Conservation (phyloP, 768 basidiomycete species). For the Tulasnella sp. region DNA sequence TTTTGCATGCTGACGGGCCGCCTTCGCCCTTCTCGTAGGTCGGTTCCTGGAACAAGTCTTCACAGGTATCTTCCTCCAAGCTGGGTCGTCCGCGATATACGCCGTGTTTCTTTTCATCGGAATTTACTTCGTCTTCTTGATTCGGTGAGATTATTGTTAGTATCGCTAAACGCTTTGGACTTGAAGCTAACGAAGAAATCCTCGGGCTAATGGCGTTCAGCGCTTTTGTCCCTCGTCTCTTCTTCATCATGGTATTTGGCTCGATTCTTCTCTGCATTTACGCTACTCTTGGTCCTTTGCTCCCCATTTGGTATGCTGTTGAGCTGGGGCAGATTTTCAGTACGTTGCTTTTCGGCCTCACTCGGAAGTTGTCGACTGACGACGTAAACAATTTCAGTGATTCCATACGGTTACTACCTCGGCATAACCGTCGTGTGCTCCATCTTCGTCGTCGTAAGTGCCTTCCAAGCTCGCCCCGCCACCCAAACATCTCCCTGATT, state of each 20-base stretch:
- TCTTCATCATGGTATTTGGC: constrained; percentile 25
- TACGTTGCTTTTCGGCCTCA: neutral
- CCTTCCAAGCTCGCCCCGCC: neutral
- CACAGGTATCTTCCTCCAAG: constrained; percentile 20
- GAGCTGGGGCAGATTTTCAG: constrained; percentile 13
- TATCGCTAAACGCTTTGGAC: neutral
- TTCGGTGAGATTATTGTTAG: neutral
- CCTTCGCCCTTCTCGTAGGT: neutral
- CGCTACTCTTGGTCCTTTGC: constrained; percentile 15
- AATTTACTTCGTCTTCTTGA: constrained; percentile 15
- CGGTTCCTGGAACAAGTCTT: constrained; percentile 4
- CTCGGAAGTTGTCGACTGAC: neutral
- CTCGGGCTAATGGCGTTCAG: neutral
- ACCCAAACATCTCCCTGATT: neutral
- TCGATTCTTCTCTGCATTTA: constrained; percentile 16
- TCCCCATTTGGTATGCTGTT: constrained; percentile 13
- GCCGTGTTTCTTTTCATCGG: constrained; percentile 24
- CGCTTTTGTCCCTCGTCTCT: neutral
- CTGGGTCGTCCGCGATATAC: constrained; percentile 17
- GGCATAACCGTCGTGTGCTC: constrained; percentile 1
- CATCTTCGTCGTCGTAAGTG: constrained; percentile 12
- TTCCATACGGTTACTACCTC: constrained; percentile 21
- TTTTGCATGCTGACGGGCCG: neutral
- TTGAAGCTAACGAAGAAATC: neutral
- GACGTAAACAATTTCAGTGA: neutral